Base-by-base conservation (phyloP, 2,329 filamentous ascomycete species). In the Colletotrichum sojae region DNA sequence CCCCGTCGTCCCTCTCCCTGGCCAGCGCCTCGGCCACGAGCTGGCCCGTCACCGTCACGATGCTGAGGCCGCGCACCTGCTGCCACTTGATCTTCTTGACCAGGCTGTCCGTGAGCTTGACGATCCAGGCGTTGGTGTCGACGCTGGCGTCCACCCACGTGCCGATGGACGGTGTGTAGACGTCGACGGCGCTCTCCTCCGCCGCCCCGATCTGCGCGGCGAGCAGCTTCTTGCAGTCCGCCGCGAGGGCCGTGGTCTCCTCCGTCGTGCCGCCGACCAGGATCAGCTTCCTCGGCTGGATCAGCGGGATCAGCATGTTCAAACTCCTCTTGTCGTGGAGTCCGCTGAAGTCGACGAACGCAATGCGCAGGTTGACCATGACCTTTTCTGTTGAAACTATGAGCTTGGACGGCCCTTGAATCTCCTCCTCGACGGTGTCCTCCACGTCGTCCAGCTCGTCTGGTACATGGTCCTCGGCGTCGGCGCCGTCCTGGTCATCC, bases 91-190 rank as follows among this genome's bases (percentile, higher is more conserved):
- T 86, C 73, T 92, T 92, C 80, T 94, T 94, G 68, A 97, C 92
- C 20, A 99, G 89, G 52, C 89, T 84, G 73, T 95, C 93, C 56
- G 94, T 94, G 18, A 99, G 87, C 80, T 95, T 97, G 69, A 99
- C 93, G 25, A 93, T 91, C 96, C 97, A 99, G 4, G 96, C 95
- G 78, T 98, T 98, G 5, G 95, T 98, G 78, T 99, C 96, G 49
- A 98, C 95, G 76, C 95, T 98, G 13, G 95, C 96, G 79, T 99
- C 91, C 49, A 99, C 87, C 15, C 86, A 84, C 40, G 87, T 84
- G 25, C 94, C 94, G n/a, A 93, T 84, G 10, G 83, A 80, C 1
- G 96, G 96, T 0, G 94, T 94, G 77, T 95, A 95, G 5, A 99
- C 93, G 71, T 95, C 91, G 43, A 90, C 86, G 18, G 84, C 82